These are phyloP conservation scores for Malania oleifera DNA, from an alignment of 164 flowering plant genomes.

Conservation along the genomic window DNA sequence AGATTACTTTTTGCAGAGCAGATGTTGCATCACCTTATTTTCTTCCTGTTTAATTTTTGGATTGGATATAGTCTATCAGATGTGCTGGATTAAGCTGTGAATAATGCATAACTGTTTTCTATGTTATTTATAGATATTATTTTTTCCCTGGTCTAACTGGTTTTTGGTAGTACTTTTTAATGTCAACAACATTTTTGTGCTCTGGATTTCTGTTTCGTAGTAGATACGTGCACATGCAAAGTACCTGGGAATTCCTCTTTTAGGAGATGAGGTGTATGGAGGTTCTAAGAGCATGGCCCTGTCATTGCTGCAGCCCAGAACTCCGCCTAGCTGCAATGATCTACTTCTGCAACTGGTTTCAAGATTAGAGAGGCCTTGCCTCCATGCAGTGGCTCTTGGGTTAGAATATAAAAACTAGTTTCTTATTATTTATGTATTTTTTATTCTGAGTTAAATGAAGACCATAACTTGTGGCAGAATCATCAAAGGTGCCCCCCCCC, in stretches of 20 bases:
- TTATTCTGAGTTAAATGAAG: no score
- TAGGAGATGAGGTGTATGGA: constrained; percentile 97
- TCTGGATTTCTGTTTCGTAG: neutral
- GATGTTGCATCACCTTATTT: no score
- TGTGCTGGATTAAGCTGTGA: neutral
- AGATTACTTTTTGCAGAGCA: no score
- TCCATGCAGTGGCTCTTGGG: constrained; percentile 91
- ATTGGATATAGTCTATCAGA: no score
- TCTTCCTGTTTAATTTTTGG: no score
- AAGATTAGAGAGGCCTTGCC: constrained; percentile 75
- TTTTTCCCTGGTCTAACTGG: neutral
- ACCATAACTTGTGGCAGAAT: no score
- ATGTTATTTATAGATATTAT: neutral
- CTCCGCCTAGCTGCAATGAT: constrained; percentile 31
- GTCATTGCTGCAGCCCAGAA: constrained; percentile 60
- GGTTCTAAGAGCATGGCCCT: constrained; percentile 76
- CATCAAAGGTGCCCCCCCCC: no score
- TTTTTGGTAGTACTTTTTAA: neutral
- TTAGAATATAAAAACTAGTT: constrained; percentile 20
- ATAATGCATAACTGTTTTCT: neutral
- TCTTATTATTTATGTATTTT: constrained; percentile 13
- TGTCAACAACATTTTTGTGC: neutral
- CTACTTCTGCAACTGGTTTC: constrained; percentile 47
- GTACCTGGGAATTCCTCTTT: constrained; percentile 70
- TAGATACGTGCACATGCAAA: constrained; percentile 97